These are phyloP conservation scores for Eucalyptus grandis DNA, from an alignment of 345 rosid genomes.

Conservation along the genomic window DNA sequence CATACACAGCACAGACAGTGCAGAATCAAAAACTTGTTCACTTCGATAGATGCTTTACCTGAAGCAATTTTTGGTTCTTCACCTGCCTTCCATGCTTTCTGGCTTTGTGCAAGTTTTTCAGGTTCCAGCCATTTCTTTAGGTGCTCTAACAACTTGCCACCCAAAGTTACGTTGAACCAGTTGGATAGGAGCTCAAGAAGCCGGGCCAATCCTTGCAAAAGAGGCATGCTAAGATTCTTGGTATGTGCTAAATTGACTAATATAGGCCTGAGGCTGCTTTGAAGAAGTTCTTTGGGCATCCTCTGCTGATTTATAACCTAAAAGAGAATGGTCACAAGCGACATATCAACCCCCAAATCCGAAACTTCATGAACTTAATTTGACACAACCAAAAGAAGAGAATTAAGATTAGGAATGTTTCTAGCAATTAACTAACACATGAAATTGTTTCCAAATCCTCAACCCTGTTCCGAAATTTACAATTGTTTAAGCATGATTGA, in stretches of 20 bases:
- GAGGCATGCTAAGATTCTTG: constrained; percentile 98
- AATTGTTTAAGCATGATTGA: not conserved
- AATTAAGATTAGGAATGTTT: not conserved
- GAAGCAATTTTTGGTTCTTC: constrained; percentile 99
- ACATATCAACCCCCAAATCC: not conserved
- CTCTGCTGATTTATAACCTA: constrained; percentile 96
- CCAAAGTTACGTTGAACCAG: constrained; percentile 98
- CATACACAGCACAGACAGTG: not conserved
- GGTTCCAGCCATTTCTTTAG: constrained; percentile 99
- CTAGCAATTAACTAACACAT: not conserved
- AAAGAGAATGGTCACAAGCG: not conserved
- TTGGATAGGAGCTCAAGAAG: constrained; percentile 91
- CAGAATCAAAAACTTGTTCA: not conserved
- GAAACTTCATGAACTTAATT: not conserved
- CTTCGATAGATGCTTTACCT: constrained; percentile 29
- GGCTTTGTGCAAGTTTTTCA: constrained; percentile 88
- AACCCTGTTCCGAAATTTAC: not conserved
- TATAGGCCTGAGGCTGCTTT: constrained; percentile 97
- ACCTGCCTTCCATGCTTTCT: constrained; percentile 96
- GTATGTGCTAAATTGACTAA: constrained; percentile 94
- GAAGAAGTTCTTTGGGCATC: constrained; percentile 99
- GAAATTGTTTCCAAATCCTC: not conserved
- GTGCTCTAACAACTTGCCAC: constrained; percentile 96
- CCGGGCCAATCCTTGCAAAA: constrained; percentile 96
- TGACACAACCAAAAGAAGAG: not conserved